Evolutionary conservation across 305 asterid genomes (phyloP), one percentile per base, ranked within the genome.

Genomic region (Fraxinus floribunda): DNA sequence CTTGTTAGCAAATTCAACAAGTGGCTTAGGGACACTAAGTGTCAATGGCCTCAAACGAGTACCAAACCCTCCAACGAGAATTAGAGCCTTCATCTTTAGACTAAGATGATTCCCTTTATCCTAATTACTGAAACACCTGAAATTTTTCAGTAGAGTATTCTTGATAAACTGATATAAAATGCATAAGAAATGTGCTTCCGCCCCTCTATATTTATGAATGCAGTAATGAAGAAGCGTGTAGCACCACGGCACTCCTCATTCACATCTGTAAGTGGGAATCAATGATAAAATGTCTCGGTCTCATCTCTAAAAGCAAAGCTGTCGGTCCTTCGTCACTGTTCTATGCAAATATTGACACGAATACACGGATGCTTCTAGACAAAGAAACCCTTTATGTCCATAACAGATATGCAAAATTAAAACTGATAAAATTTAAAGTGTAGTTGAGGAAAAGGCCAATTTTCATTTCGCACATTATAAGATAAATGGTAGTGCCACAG

Each of bases 21-120:
- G 95, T 1, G 98, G 98, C 90, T 95, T 95, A 46, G 98, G 98
- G 80, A 94, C 88, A 80, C 98, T 95, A 39, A 94, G 89, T 2
- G 98, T 95, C 89, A 95, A 80, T 76, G 98, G 98, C 90, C 98
- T 94, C 93, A 95, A 85, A 82, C 98, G 90, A 75, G 98, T 95
- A 79, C 98, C 98, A 36, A 94, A 94, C 15, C 98, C 98, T 84
- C 98, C 98, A 84, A 92, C 98, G 84, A 95, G 98, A 88, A 95
- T 95, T 29, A 95, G 87, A n/a, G 97, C 98, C 94, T 95, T 95
- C 98, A 94, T 95, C 83, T 41, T 85, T 86, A 83, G 74, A 76
- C 70, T 75, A 68, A 82, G 83, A 76, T 2, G 75, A 30, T 64
- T 35, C 73, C 81, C 84, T 82, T 75, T 78, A 13, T 20, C 26